phyloP scores from a whole-genome alignment of 805 yeast genomes.

The Hagleromyces aurorensis region DNA sequence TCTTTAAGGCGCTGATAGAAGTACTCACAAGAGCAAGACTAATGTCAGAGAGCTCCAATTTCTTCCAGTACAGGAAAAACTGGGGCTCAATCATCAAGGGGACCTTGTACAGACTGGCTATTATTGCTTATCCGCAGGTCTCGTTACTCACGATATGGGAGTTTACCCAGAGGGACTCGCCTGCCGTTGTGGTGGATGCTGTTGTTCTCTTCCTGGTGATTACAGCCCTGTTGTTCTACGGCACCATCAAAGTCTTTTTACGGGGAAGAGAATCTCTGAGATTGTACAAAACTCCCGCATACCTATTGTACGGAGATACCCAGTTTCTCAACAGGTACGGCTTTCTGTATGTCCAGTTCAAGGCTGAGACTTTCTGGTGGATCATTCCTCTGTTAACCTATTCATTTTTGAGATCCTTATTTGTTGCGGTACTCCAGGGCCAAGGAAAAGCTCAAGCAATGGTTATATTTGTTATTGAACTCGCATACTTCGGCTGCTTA shows the following conservation, averaged over 20 bases:
- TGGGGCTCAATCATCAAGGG: conserved; percentile 89
- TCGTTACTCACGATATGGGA: conserved; percentile 83
- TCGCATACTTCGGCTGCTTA: conserved; percentile 54
- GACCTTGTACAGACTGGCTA: conserved; percentile 70
- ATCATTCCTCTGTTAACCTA: conserved; percentile 57
- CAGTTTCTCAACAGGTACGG: conserved; percentile 80
- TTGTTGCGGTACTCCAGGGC: conserved; percentile 78
- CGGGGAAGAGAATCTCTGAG: conserved; percentile 65
- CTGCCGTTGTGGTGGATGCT: conserved; percentile 77
- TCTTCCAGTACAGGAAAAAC: conserved; percentile 67
- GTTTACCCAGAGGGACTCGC: conserved; percentile 72
- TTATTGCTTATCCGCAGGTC: conserved; percentile 83
- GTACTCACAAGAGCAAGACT: conserved; percentile 48
- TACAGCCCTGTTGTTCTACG: conserved; percentile 55
- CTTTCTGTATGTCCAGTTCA: conserved; percentile 82
- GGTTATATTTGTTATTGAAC: conserved; percentile 66
- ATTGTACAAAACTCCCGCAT: conserved; percentile 86
- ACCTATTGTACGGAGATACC: conserved; percentile 77
- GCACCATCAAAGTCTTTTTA: conserved; percentile 63
- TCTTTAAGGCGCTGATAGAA: conserved; percentile 66
- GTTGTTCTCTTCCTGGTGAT: conserved; percentile 55
- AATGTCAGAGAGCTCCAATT: conserved; percentile 51
- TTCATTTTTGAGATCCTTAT: conserved; percentile 63
- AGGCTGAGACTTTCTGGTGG: conserved; percentile 85
- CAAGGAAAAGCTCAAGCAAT: conserved; percentile 80